These are phyloP conservation scores for Rhizomucor miehei DNA, from an alignment of 371 early-diverging fungal species.

Conservation along the genomic window DNA sequence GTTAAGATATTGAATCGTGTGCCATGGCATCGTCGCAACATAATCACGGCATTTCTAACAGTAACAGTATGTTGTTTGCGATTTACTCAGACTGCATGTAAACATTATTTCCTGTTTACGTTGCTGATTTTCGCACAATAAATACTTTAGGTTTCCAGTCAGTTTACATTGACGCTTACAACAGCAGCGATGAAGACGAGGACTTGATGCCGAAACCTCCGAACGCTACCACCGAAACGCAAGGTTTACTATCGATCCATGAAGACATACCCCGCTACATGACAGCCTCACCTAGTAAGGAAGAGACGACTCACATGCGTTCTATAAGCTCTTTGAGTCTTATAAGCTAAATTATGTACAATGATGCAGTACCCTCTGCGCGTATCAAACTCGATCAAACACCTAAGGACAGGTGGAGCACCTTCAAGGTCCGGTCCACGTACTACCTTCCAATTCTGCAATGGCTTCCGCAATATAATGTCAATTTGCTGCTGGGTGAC, in stretches of 20 bases:
- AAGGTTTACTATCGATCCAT: slow-evolving; percentile 1
- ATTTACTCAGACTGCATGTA: background rate
- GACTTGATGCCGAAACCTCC: background rate
- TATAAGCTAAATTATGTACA: too few species aligned
- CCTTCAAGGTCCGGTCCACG: slow-evolving; percentile 59
- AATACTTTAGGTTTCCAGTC: background rate
- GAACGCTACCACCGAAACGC: slow-evolving; percentile 3
- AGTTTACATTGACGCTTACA: slow-evolving; percentile 5
- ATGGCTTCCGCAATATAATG: slow-evolving; percentile 82
- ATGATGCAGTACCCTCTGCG: slow-evolving; percentile 34
- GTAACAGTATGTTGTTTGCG: slow-evolving; percentile 3
- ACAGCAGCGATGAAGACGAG: slow-evolving; percentile 8
- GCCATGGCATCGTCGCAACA: slow-evolving; percentile 2
- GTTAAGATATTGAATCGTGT: too few species aligned
- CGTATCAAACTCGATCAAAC: slow-evolving; percentile 16
- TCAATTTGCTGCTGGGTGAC: slow-evolving; percentile 56
- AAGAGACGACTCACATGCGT: background rate
- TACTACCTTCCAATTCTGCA: slow-evolving; percentile 89
- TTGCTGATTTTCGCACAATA: background rate
- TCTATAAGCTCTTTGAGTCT: background rate
- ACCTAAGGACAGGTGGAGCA: slow-evolving; percentile 36
- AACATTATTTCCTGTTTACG: slow-evolving; percentile 1
- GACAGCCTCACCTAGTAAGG: slow-evolving; percentile 23
- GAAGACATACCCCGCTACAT: slow-evolving; percentile 17
- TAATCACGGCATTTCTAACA: slow-evolving; percentile 3